Percentiles rank a stretch among this genome's conserved stretches.
phyloP scores from a whole-genome alignment of 1,284 basidiomycete species.

The Sutorius eximius region DNA sequence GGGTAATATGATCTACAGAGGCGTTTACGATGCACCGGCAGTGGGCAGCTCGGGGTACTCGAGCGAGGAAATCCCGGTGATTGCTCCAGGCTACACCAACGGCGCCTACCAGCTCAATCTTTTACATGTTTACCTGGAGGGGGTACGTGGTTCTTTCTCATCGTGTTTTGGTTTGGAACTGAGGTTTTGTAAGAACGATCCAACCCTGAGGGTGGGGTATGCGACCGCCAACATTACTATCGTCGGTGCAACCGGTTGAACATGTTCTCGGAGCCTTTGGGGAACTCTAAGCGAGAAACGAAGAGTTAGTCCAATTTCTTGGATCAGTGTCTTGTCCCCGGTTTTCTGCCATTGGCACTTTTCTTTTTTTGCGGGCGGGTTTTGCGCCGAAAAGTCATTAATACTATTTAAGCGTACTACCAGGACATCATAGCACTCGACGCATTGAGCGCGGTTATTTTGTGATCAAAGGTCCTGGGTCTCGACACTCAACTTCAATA shows the following conservation, averaged over 20 bases:
- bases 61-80: neutral
- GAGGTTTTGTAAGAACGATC: neutral
- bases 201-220: neutral
- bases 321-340: too few relatives aligned
- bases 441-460: too few relatives aligned
- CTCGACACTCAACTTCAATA: too few relatives aligned
- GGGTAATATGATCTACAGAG: conserved; percentile 47
- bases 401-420: too few relatives aligned
- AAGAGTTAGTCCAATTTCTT: too few relatives aligned
- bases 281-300: too few relatives aligned
- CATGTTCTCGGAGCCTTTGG: too few relatives aligned
- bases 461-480: too few relatives aligned
- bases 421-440: too few relatives aligned
- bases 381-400: too few relatives aligned
- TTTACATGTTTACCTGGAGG: neutral
- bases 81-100: neutral
- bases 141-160: conserved; percentile 1
- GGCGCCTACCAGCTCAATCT: neutral
- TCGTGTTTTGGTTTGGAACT: neutral
- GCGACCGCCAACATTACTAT: neutral
- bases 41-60: neutral
- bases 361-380: too few relatives aligned
- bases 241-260: neutral
- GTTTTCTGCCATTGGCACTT: too few relatives aligned
- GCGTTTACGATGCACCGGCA: conserved; percentile 41